These are phyloP conservation scores for Naganishia friedmannii DNA, from an alignment of 768 basidiomycete species.

Conservation along the genomic window DNA sequence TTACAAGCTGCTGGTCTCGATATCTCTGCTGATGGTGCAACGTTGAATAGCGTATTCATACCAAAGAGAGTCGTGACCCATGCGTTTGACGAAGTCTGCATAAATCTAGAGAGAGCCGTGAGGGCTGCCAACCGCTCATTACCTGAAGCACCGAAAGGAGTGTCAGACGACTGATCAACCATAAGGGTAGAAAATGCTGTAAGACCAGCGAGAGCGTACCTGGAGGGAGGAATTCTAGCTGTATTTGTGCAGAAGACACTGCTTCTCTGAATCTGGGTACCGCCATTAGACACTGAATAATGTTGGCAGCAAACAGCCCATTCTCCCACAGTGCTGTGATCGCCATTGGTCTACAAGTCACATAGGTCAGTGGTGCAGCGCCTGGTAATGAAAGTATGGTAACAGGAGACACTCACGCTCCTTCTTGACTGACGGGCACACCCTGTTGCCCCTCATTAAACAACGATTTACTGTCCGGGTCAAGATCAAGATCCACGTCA, in stretches of 20 bases:
- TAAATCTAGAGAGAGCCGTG: not conserved
- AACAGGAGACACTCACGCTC: not conserved
- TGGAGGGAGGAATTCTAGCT: no score
- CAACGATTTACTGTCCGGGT: conserved; percentile 8
- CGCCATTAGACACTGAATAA: conserved; percentile 11
- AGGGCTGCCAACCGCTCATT: not conserved
- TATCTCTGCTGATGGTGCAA: conserved; percentile 9
- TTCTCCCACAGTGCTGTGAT: conserved; percentile 13
- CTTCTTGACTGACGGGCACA: conserved; percentile 9
- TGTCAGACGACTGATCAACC: not conserved
- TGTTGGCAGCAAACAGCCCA: conserved; percentile 13
- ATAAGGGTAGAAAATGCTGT: not conserved
- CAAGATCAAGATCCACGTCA: conserved; percentile 6
- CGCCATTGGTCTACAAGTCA: conserved; percentile 3
- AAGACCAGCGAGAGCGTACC: not conserved
- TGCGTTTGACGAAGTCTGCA: conserved; percentile 14
- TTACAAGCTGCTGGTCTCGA: conserved; percentile 2
- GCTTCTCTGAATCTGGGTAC: conserved; percentile 2
- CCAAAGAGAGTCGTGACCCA: conserved; percentile 13
- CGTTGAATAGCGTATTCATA: conserved; percentile 15
- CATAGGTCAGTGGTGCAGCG: not conserved
- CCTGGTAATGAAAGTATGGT: not conserved
- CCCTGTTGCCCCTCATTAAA: conserved; percentile 11
- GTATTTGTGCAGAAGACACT: not conserved
- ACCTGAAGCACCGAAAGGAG: not conserved